Base-by-base conservation (phyloP, 2,329 filamentous ascomycete genomes). In the Incumbomyces lentus region DNA sequence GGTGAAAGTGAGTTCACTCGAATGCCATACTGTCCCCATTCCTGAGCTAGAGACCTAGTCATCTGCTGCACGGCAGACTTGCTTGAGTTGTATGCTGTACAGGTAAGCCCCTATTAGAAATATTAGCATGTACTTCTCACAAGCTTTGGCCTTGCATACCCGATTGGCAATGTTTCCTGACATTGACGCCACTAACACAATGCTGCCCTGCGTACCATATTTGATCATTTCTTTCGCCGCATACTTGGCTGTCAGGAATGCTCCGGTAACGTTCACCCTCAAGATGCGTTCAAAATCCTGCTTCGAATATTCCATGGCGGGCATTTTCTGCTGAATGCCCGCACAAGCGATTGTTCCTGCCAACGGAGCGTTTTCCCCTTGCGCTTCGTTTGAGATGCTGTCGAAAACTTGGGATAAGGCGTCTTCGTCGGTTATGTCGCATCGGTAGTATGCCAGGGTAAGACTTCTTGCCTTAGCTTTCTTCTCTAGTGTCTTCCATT, bases 321-420 rank as follows among this genome's bases (percentile, higher is more conserved):
- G 68, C 0, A 80, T 87, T 67, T 93, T 86, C 64, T 93, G 84
- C 66, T 94, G 86, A 35, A 78, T 69, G 1, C 80, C 82, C 0
- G 82, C 82, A 0, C 81, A 80, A 0, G 81, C 81, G 39, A 95
- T 78, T 45, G 94, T 68, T 0, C 88, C 88, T 60, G 94, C 86
- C 50, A 95, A 66, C 22, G 82, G 77, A 5, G 82, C 82, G 53
- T 87, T 77, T 49, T 75, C 67, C 41, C 79, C 70, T 12, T 79
- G 84, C 53, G 95, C 92, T 10, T 68, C 71, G 53, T 75, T 71
- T 40, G 93, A 71, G 44, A 84, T 74, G 34, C 69, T 70, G 62
- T 89, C 82, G 39, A 95, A 31, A 3, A 61, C 53, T 2, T 51
- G 43, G 38, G 65, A 60, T 2, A 68, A 64, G 12, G 60, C 58